Conservation (phyloP, 495 filamentous ascomycete genomes). For the Peziza echinospora region DNA sequence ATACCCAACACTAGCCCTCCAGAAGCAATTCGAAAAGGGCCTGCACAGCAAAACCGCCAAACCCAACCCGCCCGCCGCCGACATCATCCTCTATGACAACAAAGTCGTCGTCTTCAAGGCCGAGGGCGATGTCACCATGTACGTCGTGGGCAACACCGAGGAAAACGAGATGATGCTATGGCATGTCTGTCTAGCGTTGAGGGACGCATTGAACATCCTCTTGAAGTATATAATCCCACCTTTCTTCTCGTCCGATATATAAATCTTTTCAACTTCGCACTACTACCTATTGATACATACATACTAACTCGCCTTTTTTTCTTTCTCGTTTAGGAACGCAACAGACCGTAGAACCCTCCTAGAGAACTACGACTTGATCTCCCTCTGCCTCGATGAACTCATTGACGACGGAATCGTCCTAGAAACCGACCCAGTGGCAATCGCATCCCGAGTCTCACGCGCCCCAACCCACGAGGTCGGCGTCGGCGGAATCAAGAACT, state of each 20-base stretch:
- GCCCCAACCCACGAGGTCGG: constrained; percentile 81
- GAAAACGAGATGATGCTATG: constrained; percentile 96
- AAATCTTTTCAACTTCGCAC: constrained; percentile 1
- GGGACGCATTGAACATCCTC: constrained; percentile 74
- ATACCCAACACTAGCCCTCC: constrained; percentile 75
- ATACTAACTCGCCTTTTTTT: neutral
- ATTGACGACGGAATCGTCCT: constrained; percentile 92
- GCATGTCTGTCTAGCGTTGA: constrained; percentile 68
- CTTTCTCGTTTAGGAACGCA: constrained; percentile 39
- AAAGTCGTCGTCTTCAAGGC: constrained; percentile 90
- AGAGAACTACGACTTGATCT: constrained; percentile 90
- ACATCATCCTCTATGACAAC: constrained; percentile 93
- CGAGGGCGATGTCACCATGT: constrained; percentile 93
- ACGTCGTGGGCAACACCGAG: constrained; percentile 74
- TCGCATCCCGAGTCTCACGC: constrained; percentile 72
- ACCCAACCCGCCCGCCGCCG: constrained; percentile 27
- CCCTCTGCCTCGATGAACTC: constrained; percentile 84
- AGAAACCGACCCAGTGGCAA: constrained; percentile 84
- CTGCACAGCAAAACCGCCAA: constrained; percentile 92
- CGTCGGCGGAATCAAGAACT: constrained; percentile 62
- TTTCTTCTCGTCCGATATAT: neutral
- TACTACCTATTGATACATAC: neutral
- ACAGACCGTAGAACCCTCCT: constrained; percentile 94
- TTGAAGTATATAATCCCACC: constrained; percentile 47
- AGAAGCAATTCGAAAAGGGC: constrained; percentile 90